These are phyloP conservation scores for Diutina siamensis DNA, from an alignment of 1,139 yeast species.

Conservation along the genomic window DNA sequence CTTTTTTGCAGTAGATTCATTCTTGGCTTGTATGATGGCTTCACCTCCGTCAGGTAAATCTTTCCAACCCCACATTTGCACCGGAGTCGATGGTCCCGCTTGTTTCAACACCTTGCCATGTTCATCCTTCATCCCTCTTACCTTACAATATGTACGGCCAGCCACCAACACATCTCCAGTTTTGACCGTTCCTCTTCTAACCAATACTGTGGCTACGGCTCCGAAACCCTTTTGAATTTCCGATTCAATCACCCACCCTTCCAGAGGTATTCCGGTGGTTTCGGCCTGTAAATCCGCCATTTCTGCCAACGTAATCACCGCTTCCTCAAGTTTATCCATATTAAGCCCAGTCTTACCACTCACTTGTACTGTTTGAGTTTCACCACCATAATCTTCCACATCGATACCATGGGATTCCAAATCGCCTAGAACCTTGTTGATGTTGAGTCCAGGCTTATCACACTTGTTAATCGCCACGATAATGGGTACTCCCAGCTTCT, in stretches of 20 bases:
- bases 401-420: constrained; percentile 69
- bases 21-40: constrained; percentile 62
- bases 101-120: constrained; percentile 46
- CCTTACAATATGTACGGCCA: constrained; percentile 79
- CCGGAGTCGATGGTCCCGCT: constrained; percentile 88
- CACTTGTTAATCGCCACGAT: constrained; percentile 90
- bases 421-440: constrained; percentile 67
- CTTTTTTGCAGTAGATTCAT: constrained; percentile 64
- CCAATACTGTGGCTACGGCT: constrained; percentile 72
- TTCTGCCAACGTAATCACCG: constrained; percentile 77
- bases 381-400: constrained; percentile 92
- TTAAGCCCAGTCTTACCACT: constrained; percentile 78
- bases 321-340: constrained; percentile 84
- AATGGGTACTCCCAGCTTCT: constrained; percentile 71
- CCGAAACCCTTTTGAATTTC: constrained; percentile 79
- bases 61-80: constrained; percentile 91
- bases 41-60: constrained; percentile 91
- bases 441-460: constrained; percentile 67
- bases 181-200: constrained; percentile 66
- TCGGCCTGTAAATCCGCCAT: constrained; percentile 70
- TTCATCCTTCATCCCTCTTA: constrained; percentile 73
- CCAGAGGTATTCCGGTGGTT: constrained; percentile 39
- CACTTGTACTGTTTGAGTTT: constrained; percentile 78
- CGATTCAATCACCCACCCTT: constrained; percentile 89
- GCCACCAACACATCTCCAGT: constrained; percentile 68